Evolutionary conservation across 2,329 filamentous ascomycete genomes (phyloP), one percentile per base, ranked within the genome.

Genomic region (Penicillium psychrosexuale): DNA sequence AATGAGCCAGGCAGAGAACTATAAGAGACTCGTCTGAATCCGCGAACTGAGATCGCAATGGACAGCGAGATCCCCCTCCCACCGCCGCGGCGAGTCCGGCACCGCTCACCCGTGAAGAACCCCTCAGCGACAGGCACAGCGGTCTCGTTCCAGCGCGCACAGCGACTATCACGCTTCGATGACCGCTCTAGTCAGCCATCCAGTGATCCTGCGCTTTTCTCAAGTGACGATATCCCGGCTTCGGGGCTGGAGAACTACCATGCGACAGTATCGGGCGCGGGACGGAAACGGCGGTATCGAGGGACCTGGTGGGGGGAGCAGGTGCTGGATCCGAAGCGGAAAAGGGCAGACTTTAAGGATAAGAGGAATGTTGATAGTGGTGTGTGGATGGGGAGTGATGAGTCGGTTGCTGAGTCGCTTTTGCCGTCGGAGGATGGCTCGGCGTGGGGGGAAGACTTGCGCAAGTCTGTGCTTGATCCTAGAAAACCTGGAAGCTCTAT

Each of bases 321-420:
- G 64, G 67, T 69, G 44, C 56, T 66, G 36, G 66, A 73, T 50
- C 62, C 65, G 28, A 75, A 74, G 61, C 66, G 67, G 9, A 75
- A 73, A 59, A 67, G 75, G 53, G 70, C 69, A 3, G 71, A 74
- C 37, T 78, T 78, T 40, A 76, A 73, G 59, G 70, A 72, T 31
- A 76, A 75, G 62, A 67, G 76, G 22, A 65, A 77, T 57, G 65
- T 77, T 28, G 77, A 78, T 55, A 77, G 75, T 63, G 77, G 77
- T 54, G 74, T 79, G 11, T 79, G 76, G 71, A 76, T 78, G 75
- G 74, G 71, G 2, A 78, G 76, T 60, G 76, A 78, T 61, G 74
- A 75, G 55, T 73, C 73, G 8, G 66, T 63, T 3, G 67, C 65
- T 2, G 68, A 69, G 7, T 66, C 68, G 37, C 64, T 71, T 42